Evolutionary conservation across 495 filamentous ascomycete genomes (phyloP).

Genomic region (Neurospora sp.): DNA sequence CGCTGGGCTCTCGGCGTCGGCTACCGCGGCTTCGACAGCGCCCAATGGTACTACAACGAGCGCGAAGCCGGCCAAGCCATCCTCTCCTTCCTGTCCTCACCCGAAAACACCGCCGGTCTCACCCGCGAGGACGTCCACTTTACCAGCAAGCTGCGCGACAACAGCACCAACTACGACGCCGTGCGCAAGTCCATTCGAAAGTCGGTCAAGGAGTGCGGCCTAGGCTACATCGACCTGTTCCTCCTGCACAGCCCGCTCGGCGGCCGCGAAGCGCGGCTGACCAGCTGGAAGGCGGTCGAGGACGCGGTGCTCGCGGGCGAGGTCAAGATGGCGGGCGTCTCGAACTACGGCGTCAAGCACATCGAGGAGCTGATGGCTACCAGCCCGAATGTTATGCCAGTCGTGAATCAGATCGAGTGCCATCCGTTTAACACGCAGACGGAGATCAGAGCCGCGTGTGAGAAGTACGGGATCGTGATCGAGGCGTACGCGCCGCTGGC

Average conservation of each 20-base stretch:
- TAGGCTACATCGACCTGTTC: slow-evolving; percentile 64
- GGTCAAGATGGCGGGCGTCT: slow-evolving; percentile 51
- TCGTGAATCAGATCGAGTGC: slow-evolving; percentile 60
- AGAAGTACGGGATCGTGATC: slow-evolving; percentile 43
- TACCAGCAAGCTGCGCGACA: slow-evolving; percentile 54
- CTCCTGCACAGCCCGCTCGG: slow-evolving; percentile 58
- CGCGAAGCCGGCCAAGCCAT: slow-evolving; percentile 49
- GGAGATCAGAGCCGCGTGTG: slow-evolving; percentile 46
- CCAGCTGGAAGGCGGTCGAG: slow-evolving; percentile 56
- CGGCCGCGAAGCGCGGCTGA: slow-evolving; percentile 45
- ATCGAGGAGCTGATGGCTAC: slow-evolving; percentile 52
- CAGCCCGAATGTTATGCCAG: slow-evolving; percentile 22
- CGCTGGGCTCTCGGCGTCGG: slow-evolving; percentile 39
- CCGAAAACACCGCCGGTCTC: slow-evolving; percentile 30
- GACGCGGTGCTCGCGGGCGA: slow-evolving; percentile 53
- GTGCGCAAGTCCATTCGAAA: slow-evolving; percentile 46
- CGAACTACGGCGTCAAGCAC: slow-evolving; percentile 59
- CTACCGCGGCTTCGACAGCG: slow-evolving; percentile 47
- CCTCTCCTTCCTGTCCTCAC: slow-evolving; percentile 31
- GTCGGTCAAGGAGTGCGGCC: slow-evolving; percentile 41
- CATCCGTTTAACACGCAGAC: slow-evolving; percentile 58
- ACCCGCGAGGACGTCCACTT: slow-evolving; percentile 53
- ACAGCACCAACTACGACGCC: slow-evolving; percentile 42
- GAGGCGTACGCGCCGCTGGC: slow-evolving; percentile 59
- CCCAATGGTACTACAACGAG: slow-evolving; percentile 56